These are phyloP conservation scores for Saccharomycopsis olivae DNA, from an alignment of 805 yeast species.

Conservation along the genomic window DNA sequence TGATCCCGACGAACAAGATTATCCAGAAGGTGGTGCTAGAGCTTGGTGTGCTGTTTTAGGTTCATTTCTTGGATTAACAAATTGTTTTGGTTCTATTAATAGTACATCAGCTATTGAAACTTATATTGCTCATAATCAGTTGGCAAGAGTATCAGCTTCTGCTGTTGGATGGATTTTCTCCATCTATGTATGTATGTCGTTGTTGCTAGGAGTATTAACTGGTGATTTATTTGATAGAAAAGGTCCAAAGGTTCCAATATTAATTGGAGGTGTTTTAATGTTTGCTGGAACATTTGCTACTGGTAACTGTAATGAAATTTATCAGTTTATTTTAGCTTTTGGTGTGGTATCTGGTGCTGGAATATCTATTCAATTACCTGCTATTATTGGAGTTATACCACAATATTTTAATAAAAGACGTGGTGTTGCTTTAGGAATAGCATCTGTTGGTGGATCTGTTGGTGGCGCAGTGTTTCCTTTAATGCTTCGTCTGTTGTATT, in stretches of 20 bases:
- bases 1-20: neutral
- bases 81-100: constrained; percentile 56
- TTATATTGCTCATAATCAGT: constrained; percentile 43
- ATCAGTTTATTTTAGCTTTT: constrained; percentile 44
- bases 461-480: constrained; percentile 43
- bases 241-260: constrained; percentile 31
- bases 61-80: constrained; percentile 45
- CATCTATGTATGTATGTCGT: constrained; percentile 23
- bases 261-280: constrained; percentile 29
- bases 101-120: constrained; percentile 60
- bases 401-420: constrained; percentile 36
- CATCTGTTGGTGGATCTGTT: constrained; percentile 39
- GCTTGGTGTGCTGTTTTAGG: constrained; percentile 53
- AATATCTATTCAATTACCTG: constrained; percentile 31
- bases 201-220: constrained; percentile 28
- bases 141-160: constrained; percentile 34
- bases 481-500: constrained; percentile 33
- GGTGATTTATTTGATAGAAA: constrained; percentile 37
- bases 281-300: constrained; percentile 34
- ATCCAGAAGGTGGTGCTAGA: constrained; percentile 50
- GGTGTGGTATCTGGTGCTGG: constrained; percentile 38
- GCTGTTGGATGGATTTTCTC: constrained; percentile 62
- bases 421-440: constrained; percentile 36
- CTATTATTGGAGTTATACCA: constrained; percentile 33
- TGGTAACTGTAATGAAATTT: constrained; percentile 33